Evolutionary conservation across 305 asterid genomes (phyloP), one percentile per base, ranked within the genome.

Genomic region (Rubia balearica): DNA sequence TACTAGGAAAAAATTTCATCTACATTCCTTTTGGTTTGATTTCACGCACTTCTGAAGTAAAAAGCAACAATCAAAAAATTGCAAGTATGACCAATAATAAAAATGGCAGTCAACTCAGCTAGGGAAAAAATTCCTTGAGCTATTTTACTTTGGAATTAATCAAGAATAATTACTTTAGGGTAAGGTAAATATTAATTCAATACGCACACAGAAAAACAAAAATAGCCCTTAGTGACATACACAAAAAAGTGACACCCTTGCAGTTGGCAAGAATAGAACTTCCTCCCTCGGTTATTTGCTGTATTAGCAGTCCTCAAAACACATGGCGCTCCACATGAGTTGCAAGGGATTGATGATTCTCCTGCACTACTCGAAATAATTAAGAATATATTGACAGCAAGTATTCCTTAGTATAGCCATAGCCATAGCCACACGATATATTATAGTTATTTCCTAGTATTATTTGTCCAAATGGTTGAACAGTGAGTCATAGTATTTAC

Each of bases 181-280:
- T 53, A 17, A 53, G 7, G 24, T 17, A 53, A 24, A 53, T 53
- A 17, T 53, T 53, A n/a, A 53, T 22, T n/a, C 22, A 53, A 53
- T 53, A 17, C 0, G 24, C 59, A 53, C 24, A 53, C 10, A 17
- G 59, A 53, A 53, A 57, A 65, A 36, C 57, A 61, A 7, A 59
- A 43, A 22, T 19, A 63, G 55, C 68, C 24, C 69, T 74, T 78
- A 71, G 22, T 78, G 69, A 82, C 98, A 10, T 89, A 93, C 98
- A 85, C 89, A 71, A 91, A 93, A 81, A 91, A 91, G 86, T 88
- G 83, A 90, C 98, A 93, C 65, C 83, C 89, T 72, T 84, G 89
- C 53, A 85, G 78, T 77, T 79, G 90, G 75, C 98, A 94, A 67
- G 98, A 91, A 80, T 82, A 94, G 82, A 94, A 94, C 84, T 89